A percentile compares a stretch with the other conserved stretches of the same genome.
phyloP scores from a whole-genome alignment of 1,139 yeast species.

The Pichia sp. region DNA sequence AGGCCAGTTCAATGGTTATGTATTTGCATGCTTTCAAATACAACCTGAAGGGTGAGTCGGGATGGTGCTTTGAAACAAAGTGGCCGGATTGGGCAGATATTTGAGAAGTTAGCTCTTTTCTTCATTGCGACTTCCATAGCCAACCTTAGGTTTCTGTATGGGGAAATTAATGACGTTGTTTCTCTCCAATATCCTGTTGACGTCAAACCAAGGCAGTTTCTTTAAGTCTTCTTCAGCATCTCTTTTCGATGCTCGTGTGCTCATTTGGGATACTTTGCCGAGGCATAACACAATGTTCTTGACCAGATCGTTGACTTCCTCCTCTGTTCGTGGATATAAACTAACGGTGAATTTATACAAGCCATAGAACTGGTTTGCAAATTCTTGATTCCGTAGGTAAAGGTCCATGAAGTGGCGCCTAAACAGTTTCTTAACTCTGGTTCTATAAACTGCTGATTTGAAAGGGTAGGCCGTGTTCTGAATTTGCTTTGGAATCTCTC shows the following conservation, averaged over 20 bases:
- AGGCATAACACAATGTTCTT: conserved; percentile 29
- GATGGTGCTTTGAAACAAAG: conserved; percentile 30
- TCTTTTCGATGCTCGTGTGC: conserved; percentile 3
- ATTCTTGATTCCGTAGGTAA: conserved; percentile 11
- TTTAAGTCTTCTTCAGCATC: conserved; percentile 33
- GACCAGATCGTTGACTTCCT: conserved; percentile 30
- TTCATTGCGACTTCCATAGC: too few relatives aligned
- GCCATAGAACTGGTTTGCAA: conserved; percentile 32
- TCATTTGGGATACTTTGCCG: conserved; percentile 19
- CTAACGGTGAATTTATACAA: conserved; percentile 36
- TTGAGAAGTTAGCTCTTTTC: background rate
- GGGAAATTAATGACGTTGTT: too few relatives aligned
- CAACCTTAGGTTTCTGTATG: too few relatives aligned
- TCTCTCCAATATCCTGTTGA: conserved; percentile 10
- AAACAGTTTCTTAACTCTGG: conserved; percentile 38
- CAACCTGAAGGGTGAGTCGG: conserved; percentile 23
- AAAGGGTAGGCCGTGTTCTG: conserved; percentile 15
- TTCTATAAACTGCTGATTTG: conserved; percentile 38
- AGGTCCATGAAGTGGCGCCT: conserved; percentile 23
- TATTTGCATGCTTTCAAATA: conserved; percentile 57
- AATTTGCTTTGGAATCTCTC: conserved; percentile 23
- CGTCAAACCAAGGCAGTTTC: conserved; percentile 16
- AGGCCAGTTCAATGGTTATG: conserved; percentile 33
- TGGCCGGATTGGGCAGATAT: conserved; percentile 34
- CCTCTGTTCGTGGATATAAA: conserved; percentile 32